Percentiles rank a stretch among this genome's conserved stretches.
Conservation (phyloP, 441 rosid species). For the Croton laevigatus region DNA sequence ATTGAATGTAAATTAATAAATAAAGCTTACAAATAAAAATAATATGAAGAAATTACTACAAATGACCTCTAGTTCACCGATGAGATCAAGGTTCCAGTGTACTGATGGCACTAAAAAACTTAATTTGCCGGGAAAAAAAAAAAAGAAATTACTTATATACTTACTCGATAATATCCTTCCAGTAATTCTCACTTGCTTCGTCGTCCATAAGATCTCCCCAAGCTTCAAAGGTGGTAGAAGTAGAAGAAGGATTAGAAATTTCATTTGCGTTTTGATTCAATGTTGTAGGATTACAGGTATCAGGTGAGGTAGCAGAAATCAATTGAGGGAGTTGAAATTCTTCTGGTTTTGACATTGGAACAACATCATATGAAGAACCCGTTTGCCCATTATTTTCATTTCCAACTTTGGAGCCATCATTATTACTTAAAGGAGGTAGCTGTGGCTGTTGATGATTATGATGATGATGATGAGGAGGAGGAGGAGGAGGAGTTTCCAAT, state of each 20-base stretch:
- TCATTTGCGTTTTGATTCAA: constrained; percentile 20
- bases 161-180: constrained; percentile 60
- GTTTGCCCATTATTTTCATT: neutral
- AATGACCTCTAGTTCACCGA: too few species aligned
- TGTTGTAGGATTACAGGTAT: constrained; percentile 5
- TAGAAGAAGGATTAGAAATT: constrained; percentile 34
- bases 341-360: constrained; percentile 19
- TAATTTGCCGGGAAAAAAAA: neutral
- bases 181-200: constrained; percentile 46
- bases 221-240: constrained; percentile 42
- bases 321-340: constrained; percentile 36
- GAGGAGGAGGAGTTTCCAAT: neutral
- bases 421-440: too few species aligned
- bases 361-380: constrained; percentile 20
- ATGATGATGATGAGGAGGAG: too few species aligned
- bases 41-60: too few species aligned
- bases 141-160: constrained; percentile 8
- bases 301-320: constrained; percentile 39
- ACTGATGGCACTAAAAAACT: too few species aligned
- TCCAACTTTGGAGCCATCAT: constrained; percentile 7
- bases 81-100: too few species aligned
- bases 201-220: constrained; percentile 58
- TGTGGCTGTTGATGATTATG: constrained; percentile 9
- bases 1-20: too few species aligned
- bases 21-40: too few species aligned